Evolutionary conservation across 441 rosid genomes (phyloP).

Genomic region (Gossypium schwendimanii): DNA sequence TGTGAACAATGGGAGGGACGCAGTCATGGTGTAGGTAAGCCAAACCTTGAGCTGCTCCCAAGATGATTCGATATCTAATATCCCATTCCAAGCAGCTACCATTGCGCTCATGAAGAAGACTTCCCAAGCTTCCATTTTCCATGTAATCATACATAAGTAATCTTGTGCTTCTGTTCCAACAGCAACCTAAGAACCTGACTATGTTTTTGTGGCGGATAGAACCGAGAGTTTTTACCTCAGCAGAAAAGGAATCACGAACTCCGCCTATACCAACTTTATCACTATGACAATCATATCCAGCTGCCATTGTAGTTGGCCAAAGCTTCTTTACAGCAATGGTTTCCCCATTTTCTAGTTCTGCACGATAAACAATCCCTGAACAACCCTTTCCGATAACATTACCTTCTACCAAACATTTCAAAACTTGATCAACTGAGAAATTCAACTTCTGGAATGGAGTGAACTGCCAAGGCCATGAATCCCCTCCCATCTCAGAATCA

Average conservation of each 20-base stretch:
- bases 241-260: constrained; percentile 61
- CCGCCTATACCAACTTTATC: constrained; percentile 33
- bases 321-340: constrained; percentile 66
- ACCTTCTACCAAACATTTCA: constrained; percentile 49
- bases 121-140: constrained; percentile 61
- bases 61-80: constrained; percentile 40
- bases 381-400: constrained; percentile 67
- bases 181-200: constrained; percentile 61
- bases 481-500: constrained; percentile 54
- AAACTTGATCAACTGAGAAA: constrained; percentile 56
- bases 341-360: constrained; percentile 53
- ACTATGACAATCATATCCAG: constrained; percentile 24
- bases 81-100: constrained; percentile 57
- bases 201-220: constrained; percentile 68
- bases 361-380: constrained; percentile 58
- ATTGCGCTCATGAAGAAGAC: constrained; percentile 50
- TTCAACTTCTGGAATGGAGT: constrained; percentile 67
- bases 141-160: constrained; percentile 65
- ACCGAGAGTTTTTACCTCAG: constrained; percentile 70
- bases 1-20: constrained; percentile 59
- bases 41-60: constrained; percentile 61
- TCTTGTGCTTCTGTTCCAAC: constrained; percentile 58
- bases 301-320: constrained; percentile 45
- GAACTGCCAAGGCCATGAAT: constrained; percentile 61
- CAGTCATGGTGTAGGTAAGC: constrained; percentile 67